A percentile compares a stretch with the other conserved stretches of the same genome.
phyloP scores from a whole-genome alignment of 805 yeast species.

The Dipodascus geniculatus region DNA sequence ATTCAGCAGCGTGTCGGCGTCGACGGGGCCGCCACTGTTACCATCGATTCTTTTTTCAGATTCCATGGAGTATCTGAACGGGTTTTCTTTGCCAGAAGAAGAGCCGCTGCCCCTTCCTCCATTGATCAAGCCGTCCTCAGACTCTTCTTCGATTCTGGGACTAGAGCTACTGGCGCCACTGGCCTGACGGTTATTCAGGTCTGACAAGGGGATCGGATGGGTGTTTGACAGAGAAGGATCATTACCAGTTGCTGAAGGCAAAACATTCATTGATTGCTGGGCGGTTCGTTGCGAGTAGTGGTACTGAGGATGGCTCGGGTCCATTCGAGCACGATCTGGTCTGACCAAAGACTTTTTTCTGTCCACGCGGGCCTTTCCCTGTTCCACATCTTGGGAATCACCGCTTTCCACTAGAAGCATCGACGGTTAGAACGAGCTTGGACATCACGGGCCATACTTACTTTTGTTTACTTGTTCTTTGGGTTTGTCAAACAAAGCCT shows the following conservation, averaged over 20 bases:
- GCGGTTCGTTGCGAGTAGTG: conserved; percentile 68
- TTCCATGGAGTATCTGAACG: background rate
- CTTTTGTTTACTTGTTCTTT: too few species aligned
- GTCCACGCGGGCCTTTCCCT: background rate
- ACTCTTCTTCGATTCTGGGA: background rate
- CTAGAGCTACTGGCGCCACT: background rate
- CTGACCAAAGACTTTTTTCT: conserved; percentile 61
- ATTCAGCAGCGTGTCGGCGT: background rate
- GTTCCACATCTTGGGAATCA: background rate
- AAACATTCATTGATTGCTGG: conserved; percentile 44
- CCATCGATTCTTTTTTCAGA: background rate
- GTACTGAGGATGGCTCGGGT: conserved; percentile 61
- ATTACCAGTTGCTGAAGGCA: conserved; percentile 60
- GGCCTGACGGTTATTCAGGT: background rate
- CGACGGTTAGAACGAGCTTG: background rate
- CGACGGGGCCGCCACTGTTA: background rate
- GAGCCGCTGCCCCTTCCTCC: background rate
- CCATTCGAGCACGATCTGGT: conserved; percentile 66
- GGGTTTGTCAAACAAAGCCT: too few species aligned
- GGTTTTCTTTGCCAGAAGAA: background rate
- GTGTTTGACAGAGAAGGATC: conserved; percentile 34
- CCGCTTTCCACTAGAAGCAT: background rate
- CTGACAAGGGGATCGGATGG: conserved; percentile 1
- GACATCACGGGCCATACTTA: background rate
- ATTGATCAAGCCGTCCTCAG: background rate